Conservation (phyloP, 31 red algal genomes). For the Bonnemaisonia californica region DNA sequence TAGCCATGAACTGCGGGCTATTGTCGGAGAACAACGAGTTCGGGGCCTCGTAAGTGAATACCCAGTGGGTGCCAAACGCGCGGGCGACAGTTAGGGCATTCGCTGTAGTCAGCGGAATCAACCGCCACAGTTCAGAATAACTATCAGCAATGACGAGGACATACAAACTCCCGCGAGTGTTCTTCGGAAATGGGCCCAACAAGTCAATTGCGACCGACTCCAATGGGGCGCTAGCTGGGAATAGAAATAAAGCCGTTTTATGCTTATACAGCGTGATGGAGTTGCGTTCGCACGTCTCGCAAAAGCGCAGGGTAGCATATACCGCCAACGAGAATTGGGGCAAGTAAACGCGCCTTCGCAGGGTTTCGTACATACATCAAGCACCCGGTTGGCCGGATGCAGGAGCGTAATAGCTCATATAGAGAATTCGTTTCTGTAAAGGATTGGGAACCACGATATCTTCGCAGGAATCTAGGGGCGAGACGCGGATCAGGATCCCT, state of each 20-base stretch:
- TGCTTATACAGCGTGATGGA: not conserved
- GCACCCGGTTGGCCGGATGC: not conserved
- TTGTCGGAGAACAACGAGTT: constrained; percentile 14
- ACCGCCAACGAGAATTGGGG: not conserved
- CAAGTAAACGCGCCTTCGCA: not conserved
- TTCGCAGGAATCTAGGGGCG: not conserved
- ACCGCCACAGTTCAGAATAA: constrained; percentile 9
- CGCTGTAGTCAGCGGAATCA: not conserved
- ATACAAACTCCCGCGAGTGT: not conserved
- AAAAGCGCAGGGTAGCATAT: not conserved
- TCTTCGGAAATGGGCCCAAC: not conserved
- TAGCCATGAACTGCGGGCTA: constrained; percentile 20
- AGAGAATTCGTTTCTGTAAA: not conserved
- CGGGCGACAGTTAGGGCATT: not conserved
- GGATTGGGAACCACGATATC: not conserved
- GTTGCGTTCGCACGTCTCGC: not conserved
- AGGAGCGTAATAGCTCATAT: not conserved
- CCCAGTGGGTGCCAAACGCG: constrained; percentile 12
- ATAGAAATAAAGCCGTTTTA: not conserved
- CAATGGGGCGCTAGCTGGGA: constrained; percentile 13
- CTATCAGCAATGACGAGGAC: constrained; percentile 28
- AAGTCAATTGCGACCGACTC: constrained; percentile 38
- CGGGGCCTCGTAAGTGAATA: constrained; percentile 15
- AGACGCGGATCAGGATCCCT: not conserved
- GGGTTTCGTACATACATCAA: not conserved